A percentile compares a stretch with the other conserved stretches of the same genome.
Evolutionary conservation across 768 basidiomycete species (phyloP).

Genomic region (Tricholoma sp.): DNA sequence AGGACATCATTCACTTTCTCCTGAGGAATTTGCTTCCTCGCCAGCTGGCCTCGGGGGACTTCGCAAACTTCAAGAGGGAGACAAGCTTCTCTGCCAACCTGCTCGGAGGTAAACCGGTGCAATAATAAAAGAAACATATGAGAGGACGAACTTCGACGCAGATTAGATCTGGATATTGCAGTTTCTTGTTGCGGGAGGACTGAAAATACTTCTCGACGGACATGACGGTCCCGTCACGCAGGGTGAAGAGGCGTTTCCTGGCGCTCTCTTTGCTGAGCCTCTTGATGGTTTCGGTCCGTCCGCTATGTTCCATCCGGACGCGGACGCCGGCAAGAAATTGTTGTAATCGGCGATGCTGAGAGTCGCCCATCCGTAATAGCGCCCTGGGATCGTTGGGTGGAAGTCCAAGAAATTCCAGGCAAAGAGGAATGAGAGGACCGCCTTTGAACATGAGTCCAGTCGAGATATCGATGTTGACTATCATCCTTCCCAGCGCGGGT

Average conservation of each 20-base stretch:
- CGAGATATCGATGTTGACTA: conserved; percentile 75
- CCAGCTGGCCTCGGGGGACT: conserved; percentile 54
- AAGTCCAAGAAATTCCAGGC: conserved; percentile 46
- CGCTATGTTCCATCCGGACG: neutral
- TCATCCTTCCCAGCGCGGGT: conserved; percentile 55
- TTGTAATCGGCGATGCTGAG: conserved; percentile 46
- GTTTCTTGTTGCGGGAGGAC: conserved; percentile 38
- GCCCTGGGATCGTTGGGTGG: neutral
- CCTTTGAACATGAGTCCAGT: conserved; percentile 72
- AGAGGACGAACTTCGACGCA: conserved; percentile 56
- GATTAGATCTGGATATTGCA: conserved; percentile 55
- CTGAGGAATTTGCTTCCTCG: conserved; percentile 59
- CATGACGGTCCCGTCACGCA: conserved; percentile 45
- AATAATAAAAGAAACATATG: conserved; percentile 3
- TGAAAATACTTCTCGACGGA: conserved; percentile 59
- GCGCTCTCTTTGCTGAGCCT: conserved; percentile 33
- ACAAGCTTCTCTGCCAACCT: conserved; percentile 56
- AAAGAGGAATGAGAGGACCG: conserved; percentile 54
- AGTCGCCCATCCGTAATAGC: conserved; percentile 18
- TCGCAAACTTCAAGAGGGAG: conserved; percentile 57
- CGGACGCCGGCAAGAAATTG: neutral
- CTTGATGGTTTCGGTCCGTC: neutral
- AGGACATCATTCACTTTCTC: conserved; percentile 57
- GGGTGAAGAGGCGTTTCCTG: conserved; percentile 41
- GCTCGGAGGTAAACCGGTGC: neutral